Evolutionary conservation across 495 filamentous ascomycete genomes (phyloP), one percentile per base, ranked within the genome.

Genomic region (Annulohypoxylon stygium): DNA sequence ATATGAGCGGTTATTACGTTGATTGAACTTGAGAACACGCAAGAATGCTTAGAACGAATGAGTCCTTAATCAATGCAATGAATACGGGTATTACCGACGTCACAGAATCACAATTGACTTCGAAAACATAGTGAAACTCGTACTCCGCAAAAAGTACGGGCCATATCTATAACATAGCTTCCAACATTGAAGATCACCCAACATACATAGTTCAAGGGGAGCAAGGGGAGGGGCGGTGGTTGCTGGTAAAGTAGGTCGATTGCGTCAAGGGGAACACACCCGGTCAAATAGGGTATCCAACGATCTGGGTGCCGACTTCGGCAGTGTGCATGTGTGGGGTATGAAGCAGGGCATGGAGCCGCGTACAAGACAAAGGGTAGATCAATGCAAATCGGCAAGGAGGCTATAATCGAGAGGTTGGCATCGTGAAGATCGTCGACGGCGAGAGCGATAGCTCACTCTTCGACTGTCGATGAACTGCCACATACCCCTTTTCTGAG

Each of bases 281-380:
- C 47, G 68, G 69, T 65, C 62, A 41, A 67, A 68, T 75, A 71
- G 30, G 59, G 67, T 75, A 62, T 65, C 73, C 73, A 65, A 65
- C 14, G 53, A 63, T 67, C 64, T 65, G 73, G 73, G 50, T 62
- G 68, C 73, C 73, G 73, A 75, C 73, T 68, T 75, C 73, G 73
- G 73, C 69, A 67, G 33, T 53, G 23, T 69, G 69, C 73, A 75
- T 75, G 61, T 74, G 72, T 70, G 71, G 71, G 73, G 73, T 71
- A 65, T 60, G 65, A 65, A 68, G 53, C 58, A 55, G 64, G 67
- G 47, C 48, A 71, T 69, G 62, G 66, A 67, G 71, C 71, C 71
- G 71, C 71, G 48, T 65, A 26, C 66, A 61, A 74, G 67, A 58
- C 59, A 23, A 61, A 51, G 43, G 37, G 37, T 36, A 59, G 65